Evolutionary conservation across 2,329 filamentous ascomycete genomes (phyloP), one percentile per base, ranked within the genome.

Genomic region (Aspergillus sp.): DNA sequence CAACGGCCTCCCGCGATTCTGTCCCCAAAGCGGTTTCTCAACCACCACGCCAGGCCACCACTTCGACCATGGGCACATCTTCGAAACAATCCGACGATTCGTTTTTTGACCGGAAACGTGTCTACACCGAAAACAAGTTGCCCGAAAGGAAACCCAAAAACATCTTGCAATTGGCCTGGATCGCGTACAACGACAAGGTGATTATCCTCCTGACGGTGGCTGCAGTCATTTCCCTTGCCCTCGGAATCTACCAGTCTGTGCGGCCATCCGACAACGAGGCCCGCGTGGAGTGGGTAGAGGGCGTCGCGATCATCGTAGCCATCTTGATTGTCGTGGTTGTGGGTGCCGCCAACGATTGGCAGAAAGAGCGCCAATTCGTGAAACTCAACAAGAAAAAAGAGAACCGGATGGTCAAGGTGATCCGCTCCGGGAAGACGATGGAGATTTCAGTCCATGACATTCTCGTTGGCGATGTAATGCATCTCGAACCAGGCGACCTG

Each of bases 121-220:
- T 91, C 6, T 92, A 84, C 66, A 84, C 83, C 49, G 81, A 84
- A 57, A 91, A 91, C 60, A 75, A 77, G 25, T 72, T 89, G n/a
- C 86, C 86, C 0, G 84, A 83, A 58, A 83, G 83, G 62, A 88
- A 88, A 63, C 77, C 85, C 20, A 91, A 90, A 67, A 85, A 78
- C 36, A 84, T 91, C 47, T 76, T 87, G 55, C 78, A 86, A 63
- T 73, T 91, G 14, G 85, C 85, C 57, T 92, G 88, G 88, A 87
- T 90, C 63, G 88, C 88, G 1, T 90, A 89, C 72, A 91, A 91
- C 65, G 88, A 92, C 71, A 92, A 91, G 63, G 84, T 92, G 10
- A 75, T 91, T 48, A 88, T 91, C 50, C 73, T 91, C 4, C 76
- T 91, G 53, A 87, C 86, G 1, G 77, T 85, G 17, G 88, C 88